These are phyloP conservation scores for Amyloporia xantha DNA, from an alignment of 768 basidiomycete genomes.

Conservation along the genomic window DNA sequence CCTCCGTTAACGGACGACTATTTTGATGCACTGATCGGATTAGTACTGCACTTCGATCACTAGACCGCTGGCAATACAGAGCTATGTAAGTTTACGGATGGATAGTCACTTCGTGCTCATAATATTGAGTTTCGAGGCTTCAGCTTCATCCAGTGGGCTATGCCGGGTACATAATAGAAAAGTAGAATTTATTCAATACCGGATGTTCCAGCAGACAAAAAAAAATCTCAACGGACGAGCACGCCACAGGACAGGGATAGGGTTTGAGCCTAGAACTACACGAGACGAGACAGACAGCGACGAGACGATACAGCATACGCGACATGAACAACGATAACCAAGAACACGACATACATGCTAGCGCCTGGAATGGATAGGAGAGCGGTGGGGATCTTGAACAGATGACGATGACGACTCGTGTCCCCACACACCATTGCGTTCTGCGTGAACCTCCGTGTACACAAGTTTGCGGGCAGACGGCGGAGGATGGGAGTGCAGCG, in stretches of 20 bases:
- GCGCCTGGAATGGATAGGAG: not conserved
- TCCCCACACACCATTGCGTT: not conserved
- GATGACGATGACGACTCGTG: not conserved
- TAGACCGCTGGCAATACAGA: no score
- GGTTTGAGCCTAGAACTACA: not conserved
- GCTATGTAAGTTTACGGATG: no score
- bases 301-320: not conserved
- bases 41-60: no score
- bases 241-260: not conserved
- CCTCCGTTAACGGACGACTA: no score
- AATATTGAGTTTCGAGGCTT: no score
- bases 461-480: not conserved
- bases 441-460: conserved; percentile 1
- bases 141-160: no score
- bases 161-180: no score
- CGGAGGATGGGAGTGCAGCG: not conserved
- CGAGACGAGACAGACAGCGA: not conserved
- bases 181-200: no score
- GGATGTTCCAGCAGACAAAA: no score
- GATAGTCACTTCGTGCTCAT: no score
- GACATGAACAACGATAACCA: not conserved
- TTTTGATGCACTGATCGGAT: no score
- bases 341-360: not conserved
- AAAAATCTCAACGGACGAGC: not conserved
- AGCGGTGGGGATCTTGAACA: not conserved